These are phyloP conservation scores for Cladosporium sp. DNA, from an alignment of 2,329 filamentous ascomycete species.

Conservation along the genomic window DNA sequence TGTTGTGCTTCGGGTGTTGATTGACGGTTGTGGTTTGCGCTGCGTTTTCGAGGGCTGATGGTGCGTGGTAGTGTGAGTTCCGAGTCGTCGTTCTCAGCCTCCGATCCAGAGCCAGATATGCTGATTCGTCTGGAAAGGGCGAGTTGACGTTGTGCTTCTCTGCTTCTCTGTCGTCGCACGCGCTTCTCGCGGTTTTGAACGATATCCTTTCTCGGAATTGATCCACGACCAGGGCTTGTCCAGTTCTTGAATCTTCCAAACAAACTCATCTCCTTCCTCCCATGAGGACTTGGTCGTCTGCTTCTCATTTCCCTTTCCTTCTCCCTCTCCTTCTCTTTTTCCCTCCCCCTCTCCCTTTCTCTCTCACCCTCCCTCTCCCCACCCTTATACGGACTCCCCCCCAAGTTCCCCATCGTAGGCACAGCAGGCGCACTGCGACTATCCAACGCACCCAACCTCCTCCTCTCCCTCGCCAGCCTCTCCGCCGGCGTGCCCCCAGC, in stretches of 20 bases:
- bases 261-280: slow-evolving; percentile 25
- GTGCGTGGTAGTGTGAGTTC: slow-evolving; percentile 14
- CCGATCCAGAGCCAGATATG: slow-evolving; percentile 30
- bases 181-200: slow-evolving; percentile 37
- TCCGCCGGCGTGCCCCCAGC: slow-evolving; percentile 15
- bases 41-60: slow-evolving; percentile 24
- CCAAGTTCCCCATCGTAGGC: neutral
- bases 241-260: slow-evolving; percentile 27
- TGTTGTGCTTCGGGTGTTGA: slow-evolving; percentile 6
- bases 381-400: slow-evolving; percentile 10
- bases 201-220: slow-evolving; percentile 32
- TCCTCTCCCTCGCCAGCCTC: slow-evolving; percentile 6
- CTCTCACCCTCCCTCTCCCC: slow-evolving; percentile 19
- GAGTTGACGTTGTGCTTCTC: slow-evolving; percentile 22
- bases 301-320: slow-evolving; percentile 21
- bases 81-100: slow-evolving; percentile 20
- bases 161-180: slow-evolving; percentile 28
- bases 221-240: slow-evolving; percentile 37
- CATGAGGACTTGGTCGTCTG: slow-evolving; percentile 14
- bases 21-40: slow-evolving; percentile 18
- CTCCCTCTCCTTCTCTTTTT: slow-evolving; percentile 17
- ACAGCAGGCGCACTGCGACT: slow-evolving; percentile 6
- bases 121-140: slow-evolving; percentile 28
- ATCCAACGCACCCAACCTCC: slow-evolving; percentile 1
- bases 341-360: slow-evolving; percentile 19